Evolutionary conservation across 192 early-diverging fungal species (phyloP).

Genomic region (Coemansia sp.): DNA sequence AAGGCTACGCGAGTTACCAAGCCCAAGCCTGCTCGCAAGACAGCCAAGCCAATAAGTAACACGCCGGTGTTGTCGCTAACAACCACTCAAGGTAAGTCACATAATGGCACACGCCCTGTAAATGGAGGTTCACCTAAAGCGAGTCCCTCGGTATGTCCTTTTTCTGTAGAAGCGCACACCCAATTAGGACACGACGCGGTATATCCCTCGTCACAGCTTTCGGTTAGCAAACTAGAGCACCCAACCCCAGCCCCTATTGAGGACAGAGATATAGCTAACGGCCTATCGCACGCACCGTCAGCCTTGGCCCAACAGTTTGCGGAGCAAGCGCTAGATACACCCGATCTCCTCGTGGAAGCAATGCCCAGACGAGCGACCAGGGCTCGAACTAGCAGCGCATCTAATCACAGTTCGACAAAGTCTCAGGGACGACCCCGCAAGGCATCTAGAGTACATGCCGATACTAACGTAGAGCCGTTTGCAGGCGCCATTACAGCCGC

Average conservation of each 20-base stretch:
- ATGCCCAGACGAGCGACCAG: neutral
- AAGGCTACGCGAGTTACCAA: neutral
- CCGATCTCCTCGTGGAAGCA: neutral
- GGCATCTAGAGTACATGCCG: neutral
- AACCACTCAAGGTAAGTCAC: neutral
- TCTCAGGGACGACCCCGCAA: neutral
- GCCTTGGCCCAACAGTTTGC: neutral
- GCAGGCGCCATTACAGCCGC: neutral
- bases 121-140: neutral
- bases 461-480: neutral
- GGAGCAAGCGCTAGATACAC: neutral
- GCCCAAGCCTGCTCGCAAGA: constrained; percentile 14
- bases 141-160: neutral
- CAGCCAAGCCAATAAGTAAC: neutral
- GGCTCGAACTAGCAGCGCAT: neutral
- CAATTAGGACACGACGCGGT: neutral
- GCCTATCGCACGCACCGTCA: neutral
- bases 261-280: neutral
- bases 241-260: neutral
- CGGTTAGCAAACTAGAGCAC: neutral
- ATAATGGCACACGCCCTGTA: neutral
- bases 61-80: neutral
- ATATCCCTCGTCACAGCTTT: neutral
- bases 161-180: neutral
- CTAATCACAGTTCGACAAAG: neutral